phyloP scores from a whole-genome alignment of 352 stramenopile species.

The Pelagophyceae sp. region DNA sequence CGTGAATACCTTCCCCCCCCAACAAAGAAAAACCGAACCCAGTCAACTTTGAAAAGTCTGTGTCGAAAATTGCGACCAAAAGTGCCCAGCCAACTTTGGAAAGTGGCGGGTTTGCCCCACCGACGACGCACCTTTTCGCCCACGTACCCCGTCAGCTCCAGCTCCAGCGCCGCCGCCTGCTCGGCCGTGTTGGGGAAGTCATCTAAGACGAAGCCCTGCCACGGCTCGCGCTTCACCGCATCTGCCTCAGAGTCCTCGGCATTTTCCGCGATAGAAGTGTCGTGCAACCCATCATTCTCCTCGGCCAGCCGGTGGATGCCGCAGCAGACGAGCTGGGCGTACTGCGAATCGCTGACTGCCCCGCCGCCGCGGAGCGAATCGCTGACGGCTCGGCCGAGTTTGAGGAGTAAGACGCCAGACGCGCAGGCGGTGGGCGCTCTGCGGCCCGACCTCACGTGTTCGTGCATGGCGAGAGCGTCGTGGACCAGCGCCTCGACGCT shows the following conservation, averaged over 20 bases:
- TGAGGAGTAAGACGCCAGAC: no score
- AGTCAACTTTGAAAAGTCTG: no score
- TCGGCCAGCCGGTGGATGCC: slow-evolving; percentile 18
- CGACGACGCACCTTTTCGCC: no score
- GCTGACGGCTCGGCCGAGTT: slow-evolving; percentile 13
- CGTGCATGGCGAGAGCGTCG: background rate
- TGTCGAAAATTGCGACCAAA: no score
- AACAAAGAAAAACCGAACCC: no score
- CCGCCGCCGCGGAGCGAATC: background rate
- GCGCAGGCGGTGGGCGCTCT: background rate
- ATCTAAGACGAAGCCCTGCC: slow-evolving; percentile 35
- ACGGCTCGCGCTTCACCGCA: no score
- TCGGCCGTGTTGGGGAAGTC: slow-evolving; percentile 36
- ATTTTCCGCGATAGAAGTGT: slow-evolving; percentile 18
- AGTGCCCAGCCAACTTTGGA: no score
- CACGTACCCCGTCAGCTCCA: slow-evolving; percentile 35
- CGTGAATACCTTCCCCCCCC: no score
- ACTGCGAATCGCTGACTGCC: slow-evolving; percentile 1
- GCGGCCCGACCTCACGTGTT: background rate
- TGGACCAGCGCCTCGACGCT: slow-evolving; percentile 1
- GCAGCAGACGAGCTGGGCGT: slow-evolving; percentile 9
- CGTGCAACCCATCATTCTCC: slow-evolving; percentile 21
- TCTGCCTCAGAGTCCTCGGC: no score
- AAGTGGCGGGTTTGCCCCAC: no score
- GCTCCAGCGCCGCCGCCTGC: slow-evolving; percentile 35